These are phyloP conservation scores for Turnera subulata DNA, from an alignment of 345 rosid genomes.

Conservation along the genomic window DNA sequence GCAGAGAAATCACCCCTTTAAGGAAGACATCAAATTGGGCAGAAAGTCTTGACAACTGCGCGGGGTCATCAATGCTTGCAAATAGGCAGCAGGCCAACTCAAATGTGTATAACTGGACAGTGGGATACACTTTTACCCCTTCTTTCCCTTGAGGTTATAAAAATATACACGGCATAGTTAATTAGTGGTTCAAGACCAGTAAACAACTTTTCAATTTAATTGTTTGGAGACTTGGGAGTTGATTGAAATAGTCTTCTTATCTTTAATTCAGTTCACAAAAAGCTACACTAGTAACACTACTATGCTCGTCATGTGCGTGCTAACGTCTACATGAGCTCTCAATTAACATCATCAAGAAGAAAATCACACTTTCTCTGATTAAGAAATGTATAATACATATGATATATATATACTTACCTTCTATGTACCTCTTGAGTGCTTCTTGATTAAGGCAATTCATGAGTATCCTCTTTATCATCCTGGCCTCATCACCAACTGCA, in stretches of 20 bases:
- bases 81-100: conserved; percentile 25
- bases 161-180: too few species aligned
- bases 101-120: conserved; percentile 23
- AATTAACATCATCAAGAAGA: too few species aligned
- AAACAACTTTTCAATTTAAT: not conserved
- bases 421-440: conserved; percentile 14
- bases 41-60: conserved; percentile 14
- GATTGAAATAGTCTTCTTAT: too few species aligned
- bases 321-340: too few species aligned
- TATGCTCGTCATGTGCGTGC: too few species aligned
- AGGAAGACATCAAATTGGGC: conserved; percentile 14
- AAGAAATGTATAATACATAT: too few species aligned
- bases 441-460: conserved; percentile 18
- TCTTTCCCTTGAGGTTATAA: conserved; percentile 26
- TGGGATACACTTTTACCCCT: conserved; percentile 18
- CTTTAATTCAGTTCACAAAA: too few species aligned
- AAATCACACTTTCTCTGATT: too few species aligned
- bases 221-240: too few species aligned
- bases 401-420: conserved; percentile 13
- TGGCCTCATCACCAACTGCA: conserved; percentile 27
- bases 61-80: conserved; percentile 25
- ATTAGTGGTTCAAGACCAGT: too few species aligned
- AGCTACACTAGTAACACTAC: too few species aligned
- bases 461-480: conserved; percentile 15
- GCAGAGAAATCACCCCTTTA: conserved; percentile 20